Conservation (phyloP, 306 rosid species). For the Crataegus laevigata region DNA sequence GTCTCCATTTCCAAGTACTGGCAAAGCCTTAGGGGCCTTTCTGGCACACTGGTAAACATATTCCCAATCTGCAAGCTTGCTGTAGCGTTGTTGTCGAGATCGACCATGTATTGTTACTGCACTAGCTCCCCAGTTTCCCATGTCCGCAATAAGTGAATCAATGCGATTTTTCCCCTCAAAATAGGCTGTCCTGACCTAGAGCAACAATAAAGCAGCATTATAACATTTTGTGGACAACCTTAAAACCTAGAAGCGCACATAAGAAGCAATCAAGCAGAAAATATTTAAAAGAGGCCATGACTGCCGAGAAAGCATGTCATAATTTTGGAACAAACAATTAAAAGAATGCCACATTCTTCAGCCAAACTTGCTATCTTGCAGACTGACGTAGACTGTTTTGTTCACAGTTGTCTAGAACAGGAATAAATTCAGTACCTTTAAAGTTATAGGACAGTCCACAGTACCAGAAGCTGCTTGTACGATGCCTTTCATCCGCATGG, state of each 20-base stretch:
- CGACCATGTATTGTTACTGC: slow-evolving; percentile 89
- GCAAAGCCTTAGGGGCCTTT: slow-evolving; percentile 57
- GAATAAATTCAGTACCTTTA: slow-evolving; percentile 45
- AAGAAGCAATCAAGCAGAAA: background rate
- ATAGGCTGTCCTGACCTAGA: slow-evolving; percentile 79
- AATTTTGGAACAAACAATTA: background rate
- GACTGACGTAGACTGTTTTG: background rate
- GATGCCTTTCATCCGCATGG: slow-evolving; percentile 80
- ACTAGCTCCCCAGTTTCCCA: slow-evolving; percentile 78
- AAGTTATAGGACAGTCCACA: slow-evolving; percentile 52
- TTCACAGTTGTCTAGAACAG: background rate
- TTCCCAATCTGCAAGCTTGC: slow-evolving; percentile 98
- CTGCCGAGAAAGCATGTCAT: background rate
- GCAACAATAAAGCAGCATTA: slow-evolving; percentile 12
- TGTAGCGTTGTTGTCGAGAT: slow-evolving; percentile 92
- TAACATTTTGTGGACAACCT: slow-evolving; percentile 7
- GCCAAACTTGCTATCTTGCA: slow-evolving; percentile 11
- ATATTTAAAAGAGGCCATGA: background rate
- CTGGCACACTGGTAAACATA: slow-evolving; percentile 63
- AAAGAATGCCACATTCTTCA: background rate
- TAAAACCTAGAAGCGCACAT: background rate
- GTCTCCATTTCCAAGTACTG: slow-evolving; percentile 84
- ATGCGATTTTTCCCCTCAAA: slow-evolving; percentile 87
- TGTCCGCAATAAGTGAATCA: slow-evolving; percentile 71
- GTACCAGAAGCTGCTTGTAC: slow-evolving; percentile 68